A percentile compares a stretch with the other conserved stretches of the same genome.
phyloP scores from a whole-genome alignment of 345 rosid genomes.

The Leavenworthia alabamica region DNA sequence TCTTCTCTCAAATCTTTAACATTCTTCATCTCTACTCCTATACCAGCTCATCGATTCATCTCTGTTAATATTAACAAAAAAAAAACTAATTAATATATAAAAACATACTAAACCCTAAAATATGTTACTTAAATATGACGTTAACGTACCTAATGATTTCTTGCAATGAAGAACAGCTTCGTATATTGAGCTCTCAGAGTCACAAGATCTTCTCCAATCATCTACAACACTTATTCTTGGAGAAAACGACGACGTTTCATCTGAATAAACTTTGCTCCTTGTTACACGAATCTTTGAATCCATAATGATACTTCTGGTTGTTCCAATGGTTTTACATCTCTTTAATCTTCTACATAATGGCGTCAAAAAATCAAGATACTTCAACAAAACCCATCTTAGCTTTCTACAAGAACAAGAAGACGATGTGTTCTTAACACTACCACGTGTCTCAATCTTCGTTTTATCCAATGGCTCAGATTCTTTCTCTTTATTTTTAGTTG shows the following conservation, averaged over 20 bases:
- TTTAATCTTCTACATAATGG: slow-evolving; percentile 55
- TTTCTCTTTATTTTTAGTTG: background rate
- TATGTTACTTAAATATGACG: no score
- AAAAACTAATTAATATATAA: background rate
- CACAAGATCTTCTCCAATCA: slow-evolving; percentile 66
- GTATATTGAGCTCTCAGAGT: slow-evolving; percentile 81
- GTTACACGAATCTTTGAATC: slow-evolving; percentile 27
- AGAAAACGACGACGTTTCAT: slow-evolving; percentile 51
- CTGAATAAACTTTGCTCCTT: slow-evolving; percentile 43
- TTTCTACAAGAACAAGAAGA: slow-evolving; percentile 34
- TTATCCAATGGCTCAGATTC: slow-evolving; percentile 16
- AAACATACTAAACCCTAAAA: no score
- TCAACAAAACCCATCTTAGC: slow-evolving; percentile 47
- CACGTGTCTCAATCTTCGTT: slow-evolving; percentile 1
- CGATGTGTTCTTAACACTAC: slow-evolving; percentile 16
- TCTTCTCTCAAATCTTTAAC: no score
- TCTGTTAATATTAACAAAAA: slow-evolving; percentile 11
- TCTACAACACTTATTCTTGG: slow-evolving; percentile 65
- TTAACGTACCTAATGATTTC: slow-evolving; percentile 56
- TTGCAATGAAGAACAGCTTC: slow-evolving; percentile 98
- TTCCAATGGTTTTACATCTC: slow-evolving; percentile 39
- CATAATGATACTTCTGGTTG: slow-evolving; percentile 27
- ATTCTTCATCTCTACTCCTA: slow-evolving; percentile 24
- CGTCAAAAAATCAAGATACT: slow-evolving; percentile 66
- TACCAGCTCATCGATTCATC: slow-evolving; percentile 15